Percentiles rank a stretch among this genome's conserved stretches.
phyloP scores from a whole-genome alignment of 305 asterid genomes.

The Nicotiana rustica region DNA sequence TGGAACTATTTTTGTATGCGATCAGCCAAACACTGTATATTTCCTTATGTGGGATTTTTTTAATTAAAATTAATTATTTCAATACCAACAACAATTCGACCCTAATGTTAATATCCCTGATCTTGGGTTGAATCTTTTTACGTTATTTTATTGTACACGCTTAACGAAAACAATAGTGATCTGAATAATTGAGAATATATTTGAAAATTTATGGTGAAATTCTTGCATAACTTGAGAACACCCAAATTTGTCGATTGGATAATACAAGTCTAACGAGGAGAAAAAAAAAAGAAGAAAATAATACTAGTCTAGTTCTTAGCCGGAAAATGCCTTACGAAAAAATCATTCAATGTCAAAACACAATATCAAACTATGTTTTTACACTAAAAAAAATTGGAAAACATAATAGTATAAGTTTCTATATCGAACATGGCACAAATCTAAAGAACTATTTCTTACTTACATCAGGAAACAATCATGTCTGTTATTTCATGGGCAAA shows the following conservation, averaged over 20 bases:
- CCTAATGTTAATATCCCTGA: not conserved
- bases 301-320: not conserved
- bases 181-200: not conserved
- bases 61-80: not conserved
- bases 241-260: not conserved
- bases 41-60: not conserved
- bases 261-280: not conserved
- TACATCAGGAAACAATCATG: not conserved
- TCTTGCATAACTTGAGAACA: not conserved
- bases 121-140: not conserved
- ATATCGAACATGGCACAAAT: constrained; percentile 8
- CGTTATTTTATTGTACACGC: not conserved
- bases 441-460: not conserved
- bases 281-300: not conserved
- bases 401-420: not conserved
- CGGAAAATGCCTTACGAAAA: not conserved
- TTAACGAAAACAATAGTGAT: not conserved
- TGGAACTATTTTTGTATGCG: not conserved
- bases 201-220: not conserved
- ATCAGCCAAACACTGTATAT: not conserved
- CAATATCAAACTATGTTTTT: not conserved
- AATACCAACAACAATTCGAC: not conserved
- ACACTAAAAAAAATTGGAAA: not conserved
- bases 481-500: constrained; percentile 10
- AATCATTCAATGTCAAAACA: not conserved